Percentiles rank a stretch among this genome's conserved stretches.
Conservation (phyloP, 352 stramenopile genomes). For the Phytophthora colocasiae region DNA sequence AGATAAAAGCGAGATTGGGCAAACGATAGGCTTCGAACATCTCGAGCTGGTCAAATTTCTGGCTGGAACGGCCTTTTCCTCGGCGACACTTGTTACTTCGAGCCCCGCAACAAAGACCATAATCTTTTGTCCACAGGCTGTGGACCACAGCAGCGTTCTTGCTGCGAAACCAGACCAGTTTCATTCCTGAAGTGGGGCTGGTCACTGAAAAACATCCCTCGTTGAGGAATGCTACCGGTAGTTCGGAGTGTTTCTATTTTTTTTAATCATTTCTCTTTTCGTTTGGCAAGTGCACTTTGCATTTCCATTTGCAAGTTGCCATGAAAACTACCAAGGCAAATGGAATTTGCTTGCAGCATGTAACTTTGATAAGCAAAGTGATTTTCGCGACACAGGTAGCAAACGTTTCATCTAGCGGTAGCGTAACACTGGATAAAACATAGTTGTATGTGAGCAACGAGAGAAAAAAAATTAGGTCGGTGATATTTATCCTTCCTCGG, state of each 20-base stretch:
- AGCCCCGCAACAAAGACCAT: constrained; percentile 9
- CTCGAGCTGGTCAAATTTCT: constrained; percentile 31
- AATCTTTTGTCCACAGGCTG: constrained; percentile 7
- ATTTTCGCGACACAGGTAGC: no score
- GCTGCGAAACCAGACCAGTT: constrained; percentile 21
- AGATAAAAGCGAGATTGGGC: constrained; percentile 39
- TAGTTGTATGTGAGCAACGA: no score
- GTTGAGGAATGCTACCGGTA: neutral
- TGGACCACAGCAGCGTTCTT: neutral
- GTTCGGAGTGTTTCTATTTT: neutral
- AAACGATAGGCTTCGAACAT: constrained; percentile 33
- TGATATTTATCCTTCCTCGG: constrained; percentile 16
- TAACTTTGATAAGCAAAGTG: neutral
- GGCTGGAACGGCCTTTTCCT: constrained; percentile 8
- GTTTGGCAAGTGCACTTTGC: no score
- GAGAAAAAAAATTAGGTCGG: constrained; percentile 1
- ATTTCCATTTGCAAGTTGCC: no score
- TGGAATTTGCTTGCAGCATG: neutral
- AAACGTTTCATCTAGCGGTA: no score
- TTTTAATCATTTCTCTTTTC: no score
- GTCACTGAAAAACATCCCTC: constrained; percentile 15
- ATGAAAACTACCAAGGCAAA: no score
- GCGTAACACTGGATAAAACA: no score
- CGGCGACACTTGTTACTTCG: constrained; percentile 25
- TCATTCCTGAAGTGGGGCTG: constrained; percentile 6